Base-by-base conservation (phyloP, 345 rosid species). In the Firmiana major region DNA sequence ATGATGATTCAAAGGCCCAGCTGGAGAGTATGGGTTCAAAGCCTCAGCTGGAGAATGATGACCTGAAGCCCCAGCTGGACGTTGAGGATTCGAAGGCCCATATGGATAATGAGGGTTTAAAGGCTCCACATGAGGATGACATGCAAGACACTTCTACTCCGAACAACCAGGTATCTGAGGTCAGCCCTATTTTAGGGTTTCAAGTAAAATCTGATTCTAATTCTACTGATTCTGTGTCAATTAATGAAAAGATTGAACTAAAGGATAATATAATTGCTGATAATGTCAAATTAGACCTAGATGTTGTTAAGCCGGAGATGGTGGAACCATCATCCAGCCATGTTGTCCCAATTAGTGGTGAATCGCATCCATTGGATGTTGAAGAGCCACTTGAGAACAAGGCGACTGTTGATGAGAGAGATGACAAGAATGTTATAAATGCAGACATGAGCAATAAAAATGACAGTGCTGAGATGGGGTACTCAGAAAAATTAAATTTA, bases 191-290 rank as follows among this genome's bases (percentile, higher is more conserved):
- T 87, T 85, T 91, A 89, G 99, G 97, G 92, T 87, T 84, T 90
- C 97, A 88, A 92, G 95, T 92, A 94, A 94, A 91, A 91, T 97
- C 93, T 91, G 95, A 91, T 92, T 90, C 97, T 90, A 84, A 94
- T 91, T 87, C 93, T 97, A 86, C 94, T 92, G 97, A 94, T 97
- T 92, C 89, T 94, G 92, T 94, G 82, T 90, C 97, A 91, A 92
- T 89, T 93, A 92, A 87, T 90, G 97, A 87, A 89, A 96, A 89
- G 87, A 86, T 86, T 89, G 97, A 93, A 91, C 86, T 88, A 83
- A 96, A 93, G 95, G 98, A 91, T 96, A 91, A 91, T 80, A 80
- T 90, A 89, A 91, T 86, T 94, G 90, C 90, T 96, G 99, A 91
- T 90, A 80, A 92, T 96, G 92, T 90, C 90, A 90, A 92, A 93